Evolutionary conservation across 2,329 filamentous ascomycete genomes (phyloP), one percentile per base, ranked within the genome.

Genomic region (Geoglossum cookeanum): DNA sequence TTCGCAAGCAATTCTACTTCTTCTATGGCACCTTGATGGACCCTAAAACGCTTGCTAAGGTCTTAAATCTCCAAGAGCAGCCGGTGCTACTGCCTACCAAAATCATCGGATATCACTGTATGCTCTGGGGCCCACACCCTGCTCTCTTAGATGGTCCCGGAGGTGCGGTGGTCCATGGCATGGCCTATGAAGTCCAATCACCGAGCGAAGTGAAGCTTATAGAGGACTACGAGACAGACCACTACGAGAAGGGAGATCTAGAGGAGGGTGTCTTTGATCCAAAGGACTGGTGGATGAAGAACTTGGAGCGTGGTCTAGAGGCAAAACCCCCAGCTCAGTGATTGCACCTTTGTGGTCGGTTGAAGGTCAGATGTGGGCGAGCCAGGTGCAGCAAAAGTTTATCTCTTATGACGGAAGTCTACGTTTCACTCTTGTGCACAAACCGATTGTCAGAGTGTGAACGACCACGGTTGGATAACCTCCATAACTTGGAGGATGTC

Each of bases 231-330:
- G 44, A 47, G 44, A 47, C 44, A 47, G 22, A 4, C 44, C 2
- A n/a, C 44, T 47, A 47, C 44, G 15, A 47, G 15, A 39, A 13
- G 39, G 27, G 27, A 15, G 39, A 56, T 30, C 57, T 59, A n/a
- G 55, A 22, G 27, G 56, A 60, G n/a, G 59, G 59, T 9, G 39
- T 22, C 3, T 60, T 60, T 58, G 56, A 60, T 33, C 52, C 58
- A 37, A 60, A 57, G 35, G 58, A 60, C 51, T 58, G 55, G 58
- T 27, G 56, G 54, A 44, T 57, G 55, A 55, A 57, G 15, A 9
- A 57, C n/a, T 42, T 17, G 55, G 56, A 59, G 44, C 22, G 22
- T 22, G 22, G 22, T 22, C 22, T 2, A 2, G 22, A 22, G 22
- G 22, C 22, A 2, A 2, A 22, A 22, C 22, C 22, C 22, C 22